Base-by-base conservation (phyloP, 2,329 filamentous ascomycete species). In the Aspergillus sp. region DNA sequence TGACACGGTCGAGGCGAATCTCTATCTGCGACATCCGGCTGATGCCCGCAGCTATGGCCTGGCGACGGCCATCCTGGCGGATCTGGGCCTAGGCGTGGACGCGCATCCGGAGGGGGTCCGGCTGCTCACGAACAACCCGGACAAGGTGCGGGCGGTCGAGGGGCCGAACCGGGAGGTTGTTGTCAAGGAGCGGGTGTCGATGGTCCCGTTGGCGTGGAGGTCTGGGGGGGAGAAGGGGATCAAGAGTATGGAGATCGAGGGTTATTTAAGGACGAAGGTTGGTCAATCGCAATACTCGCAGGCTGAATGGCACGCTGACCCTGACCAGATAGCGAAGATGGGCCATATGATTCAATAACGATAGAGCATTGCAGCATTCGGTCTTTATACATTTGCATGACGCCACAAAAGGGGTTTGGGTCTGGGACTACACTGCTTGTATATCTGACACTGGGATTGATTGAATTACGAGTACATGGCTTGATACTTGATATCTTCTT, bases 1-100 rank as follows among this genome's bases (percentile, higher is more conserved):
- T n/a, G 91, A 98, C 60, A 98, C 91, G 0, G 93, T 96, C 22
- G 86, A 98, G 63, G 91, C 91, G 2, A 98, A 98, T 51, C 64
- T 98, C 28, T 60, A 96, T 15, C 68, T 98, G 26, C 71, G 91
- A 27, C 91, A 98, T 59, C 91, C 91, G 0, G 91, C 91, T 1
- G 91, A 98, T 58, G 91, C 91, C 14, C 71, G 91, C 33, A 94
- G 85, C 48, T 98, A 98, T 52, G 91, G 91, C 1, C 65, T 98
- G n/a, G 91, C 91, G 2, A 98, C 91, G 1, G 88, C 89, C 0
- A 96, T 98, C 72, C 68, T 98, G 33, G 69, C 79, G 39, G 91
- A 98, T 62, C 65, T 98, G 17, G 88, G 85, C 0, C 72, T 78
- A 6, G 74, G 71, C 2, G 72, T 67, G 2, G 71, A 93, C 46